Evolutionary conservation across 23 red algal species (phyloP).

Genomic region (Gracilaria gracilis): DNA sequence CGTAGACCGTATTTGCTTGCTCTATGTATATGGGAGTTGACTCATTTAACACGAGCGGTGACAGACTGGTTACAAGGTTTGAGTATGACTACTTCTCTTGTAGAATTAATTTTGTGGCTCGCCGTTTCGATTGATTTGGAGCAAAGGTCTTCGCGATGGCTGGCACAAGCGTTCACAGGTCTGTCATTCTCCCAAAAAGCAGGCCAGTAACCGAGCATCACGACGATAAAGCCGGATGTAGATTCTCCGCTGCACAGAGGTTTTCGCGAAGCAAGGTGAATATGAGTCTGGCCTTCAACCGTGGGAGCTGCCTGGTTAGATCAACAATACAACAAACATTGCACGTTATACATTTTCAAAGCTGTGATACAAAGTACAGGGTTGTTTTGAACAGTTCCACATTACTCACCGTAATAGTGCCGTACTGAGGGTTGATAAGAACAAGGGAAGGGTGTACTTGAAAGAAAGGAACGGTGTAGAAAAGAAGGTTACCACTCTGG

Average conservation of each 20-base stretch:
- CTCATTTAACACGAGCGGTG: conserved; percentile 73
- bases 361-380: background rate
- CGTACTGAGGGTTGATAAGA: background rate
- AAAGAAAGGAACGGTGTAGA: background rate
- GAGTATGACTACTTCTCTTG: conserved; percentile 34
- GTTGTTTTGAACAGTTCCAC: background rate
- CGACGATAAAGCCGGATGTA: background rate
- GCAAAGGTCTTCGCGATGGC: conserved; percentile 84
- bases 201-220: background rate
- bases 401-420: background rate
- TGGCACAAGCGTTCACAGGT: conserved; percentile 40
- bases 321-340: background rate
- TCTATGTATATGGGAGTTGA: conserved; percentile 63
- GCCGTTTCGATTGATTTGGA: conserved; percentile 70
- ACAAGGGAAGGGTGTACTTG: conserved; percentile 10
- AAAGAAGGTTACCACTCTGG: background rate
- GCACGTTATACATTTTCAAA: background rate
- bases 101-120: conserved; percentile 80
- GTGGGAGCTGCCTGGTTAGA: background rate
- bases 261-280: no score
- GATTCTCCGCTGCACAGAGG: no score
- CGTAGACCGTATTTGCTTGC: conserved; percentile 88
- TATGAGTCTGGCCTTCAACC: background rate
- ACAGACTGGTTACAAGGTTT: conserved; percentile 65
- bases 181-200: conserved; percentile 19